Evolutionary conservation across 2,329 filamentous ascomycete genomes (phyloP), one percentile per base, ranked within the genome.

Genomic region (Didymella segeticola): DNA sequence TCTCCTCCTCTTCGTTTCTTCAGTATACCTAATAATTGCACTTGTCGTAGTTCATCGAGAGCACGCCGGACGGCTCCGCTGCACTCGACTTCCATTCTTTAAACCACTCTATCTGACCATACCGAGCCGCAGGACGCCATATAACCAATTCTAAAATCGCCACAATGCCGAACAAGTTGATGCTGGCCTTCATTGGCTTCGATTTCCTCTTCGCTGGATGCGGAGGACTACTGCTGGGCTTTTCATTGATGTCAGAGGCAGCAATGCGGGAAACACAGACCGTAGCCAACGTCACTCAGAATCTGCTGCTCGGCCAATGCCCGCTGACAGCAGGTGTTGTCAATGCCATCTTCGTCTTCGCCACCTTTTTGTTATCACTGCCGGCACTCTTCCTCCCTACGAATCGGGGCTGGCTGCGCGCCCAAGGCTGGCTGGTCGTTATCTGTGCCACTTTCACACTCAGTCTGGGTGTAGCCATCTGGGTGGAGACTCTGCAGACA

Each of bases 301-400:
- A 83, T 58, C 62, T 86, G 42, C 70, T 86, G 43, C 76, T 86
- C 45, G 69, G 71, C 45, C 72, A 80, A 66, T 82, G 80, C 66
- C 83, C 83, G 19, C 69, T 84, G 53, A 81, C 75, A 83, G 89
- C 86, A 46, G 88, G 86, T 54, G 85, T 93, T 59, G 86, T 82
- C 68, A 93, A 93, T 73, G 84, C 87, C 57, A 80, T 87, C 66
- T 79, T 93, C 67, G 83, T 92, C 70, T 86, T 93, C 73, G 68
- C 85, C 64, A 86, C 87, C 20, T 91, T 91, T 74, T 66, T 87
- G 49, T 71, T 87, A 56, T 89, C 88, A 6, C 75, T 95, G 14
- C 89, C 89, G 3, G 89, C 85, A n/a, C 78, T 93, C 49, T 80
- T 88, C 58, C 84, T 89, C 54, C 84, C 86, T 5, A 84, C 81